phyloP scores from a whole-genome alignment of 805 yeast species.

The Hyphopichia homilentoma region DNA sequence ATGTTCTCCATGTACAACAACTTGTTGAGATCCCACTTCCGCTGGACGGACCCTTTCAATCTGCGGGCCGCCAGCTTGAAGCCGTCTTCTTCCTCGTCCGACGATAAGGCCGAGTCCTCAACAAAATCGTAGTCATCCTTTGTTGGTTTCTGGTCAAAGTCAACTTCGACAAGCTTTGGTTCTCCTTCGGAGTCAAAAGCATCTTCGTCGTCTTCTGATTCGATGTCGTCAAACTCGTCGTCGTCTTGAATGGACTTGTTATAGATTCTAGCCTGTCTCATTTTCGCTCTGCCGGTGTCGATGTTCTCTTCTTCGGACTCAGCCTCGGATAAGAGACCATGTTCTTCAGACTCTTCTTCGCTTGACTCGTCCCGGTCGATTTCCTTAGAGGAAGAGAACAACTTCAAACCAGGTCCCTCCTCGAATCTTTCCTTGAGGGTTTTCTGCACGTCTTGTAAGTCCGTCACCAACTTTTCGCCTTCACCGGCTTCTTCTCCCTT shows the following conservation, averaged over 20 bases:
- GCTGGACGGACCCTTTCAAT: slow-evolving; percentile 48
- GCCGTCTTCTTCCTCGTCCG: slow-evolving; percentile 35
- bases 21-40: slow-evolving; percentile 77
- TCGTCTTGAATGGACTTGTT: slow-evolving; percentile 50
- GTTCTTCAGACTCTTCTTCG: slow-evolving; percentile 39
- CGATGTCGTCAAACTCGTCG: slow-evolving; percentile 38
- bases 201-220: slow-evolving; percentile 42
- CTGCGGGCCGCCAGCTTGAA: slow-evolving; percentile 56
- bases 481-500: slow-evolving; percentile 69
- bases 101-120: slow-evolving; percentile 44
- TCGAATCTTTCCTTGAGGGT: slow-evolving; percentile 55
- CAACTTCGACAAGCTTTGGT: slow-evolving; percentile 45
- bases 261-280: slow-evolving; percentile 55
- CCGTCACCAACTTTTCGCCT: slow-evolving; percentile 83
- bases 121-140: slow-evolving; percentile 38
- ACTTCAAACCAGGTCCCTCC: slow-evolving; percentile 66
- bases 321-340: slow-evolving; percentile 25
- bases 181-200: slow-evolving; percentile 32
- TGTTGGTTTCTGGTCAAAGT: slow-evolving; percentile 34
- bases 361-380: slow-evolving; percentile 33
- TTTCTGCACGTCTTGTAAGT: slow-evolving; percentile 66
- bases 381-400: slow-evolving; percentile 63
- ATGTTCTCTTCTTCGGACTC: slow-evolving; percentile 20
- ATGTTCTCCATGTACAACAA: slow-evolving; percentile 76
- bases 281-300: slow-evolving; percentile 58